Conservation (phyloP, 331 rosid species). For the Phaseolus coccineus region DNA sequence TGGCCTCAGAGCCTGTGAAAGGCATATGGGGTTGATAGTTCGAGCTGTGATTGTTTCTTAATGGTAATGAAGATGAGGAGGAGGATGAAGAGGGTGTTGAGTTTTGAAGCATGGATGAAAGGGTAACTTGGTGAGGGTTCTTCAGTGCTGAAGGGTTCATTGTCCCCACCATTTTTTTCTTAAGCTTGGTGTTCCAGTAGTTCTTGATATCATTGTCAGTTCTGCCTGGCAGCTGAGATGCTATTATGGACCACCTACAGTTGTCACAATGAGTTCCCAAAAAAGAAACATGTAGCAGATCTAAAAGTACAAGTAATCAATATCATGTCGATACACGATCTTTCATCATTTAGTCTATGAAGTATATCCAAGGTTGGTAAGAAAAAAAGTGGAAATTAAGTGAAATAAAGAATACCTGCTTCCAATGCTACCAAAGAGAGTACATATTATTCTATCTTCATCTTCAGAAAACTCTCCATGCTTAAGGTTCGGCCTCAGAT, state of each 20-base stretch:
- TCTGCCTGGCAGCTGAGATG: conserved; percentile 76
- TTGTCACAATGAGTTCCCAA: conserved; percentile 23
- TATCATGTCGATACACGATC: conserved; percentile 4
- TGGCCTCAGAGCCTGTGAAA: conserved; percentile 48
- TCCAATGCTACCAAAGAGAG: conserved; percentile 78
- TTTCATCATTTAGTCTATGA: background rate
- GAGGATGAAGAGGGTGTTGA: conserved; percentile 45
- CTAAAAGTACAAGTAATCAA: conserved; percentile 32
- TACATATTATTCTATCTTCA: conserved; percentile 72
- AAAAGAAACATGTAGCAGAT: conserved; percentile 33
- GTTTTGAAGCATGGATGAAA: conserved; percentile 47
- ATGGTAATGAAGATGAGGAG: conserved; percentile 45
- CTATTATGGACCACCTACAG: conserved; percentile 85
- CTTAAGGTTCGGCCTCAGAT: conserved; percentile 83
- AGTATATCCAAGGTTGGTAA: background rate
- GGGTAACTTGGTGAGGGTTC: conserved; percentile 45
- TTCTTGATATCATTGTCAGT: conserved; percentile 88
- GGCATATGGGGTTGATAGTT: conserved; percentile 36
- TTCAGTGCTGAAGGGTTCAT: conserved; percentile 43
- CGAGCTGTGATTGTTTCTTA: conserved; percentile 41
- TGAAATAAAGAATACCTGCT: conserved; percentile 65
- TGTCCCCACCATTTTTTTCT: conserved; percentile 63
- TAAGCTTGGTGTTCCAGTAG: conserved; percentile 85
- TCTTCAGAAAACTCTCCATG: conserved; percentile 84
- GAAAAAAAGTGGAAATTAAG: background rate